A percentile compares a stretch with the other conserved stretches of the same genome.
phyloP scores from a whole-genome alignment of 2,329 filamentous ascomycete genomes.

The Ophiocordyceps australis region DNA sequence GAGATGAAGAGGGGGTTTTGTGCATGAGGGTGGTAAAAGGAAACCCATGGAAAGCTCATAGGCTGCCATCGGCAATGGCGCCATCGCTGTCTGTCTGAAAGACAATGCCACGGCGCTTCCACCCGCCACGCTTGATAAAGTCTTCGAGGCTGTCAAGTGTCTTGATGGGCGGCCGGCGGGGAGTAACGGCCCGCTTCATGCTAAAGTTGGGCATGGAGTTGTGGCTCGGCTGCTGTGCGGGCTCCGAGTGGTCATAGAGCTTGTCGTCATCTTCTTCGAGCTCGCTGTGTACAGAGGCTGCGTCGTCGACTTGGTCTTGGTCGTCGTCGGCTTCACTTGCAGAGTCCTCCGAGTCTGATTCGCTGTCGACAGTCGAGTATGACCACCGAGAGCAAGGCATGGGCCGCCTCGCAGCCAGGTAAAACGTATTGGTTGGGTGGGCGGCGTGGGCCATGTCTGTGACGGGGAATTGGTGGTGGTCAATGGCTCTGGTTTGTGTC shows the following conservation, averaged over 20 bases:
- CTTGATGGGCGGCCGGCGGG: slow-evolving; percentile 17
- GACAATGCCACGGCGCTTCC: slow-evolving; percentile 23
- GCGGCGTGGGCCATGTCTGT: too few relatives aligned
- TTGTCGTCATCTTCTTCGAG: slow-evolving; percentile 6
- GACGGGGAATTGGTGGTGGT: too few relatives aligned
- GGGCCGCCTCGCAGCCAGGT: slow-evolving; percentile 10
- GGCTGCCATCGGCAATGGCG: too few relatives aligned
- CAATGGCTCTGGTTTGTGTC: too few relatives aligned
- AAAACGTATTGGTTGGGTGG: too few relatives aligned
- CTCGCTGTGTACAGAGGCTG: slow-evolving; percentile 6
- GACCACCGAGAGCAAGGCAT: slow-evolving; percentile 21
- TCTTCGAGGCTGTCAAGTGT: slow-evolving; percentile 20
- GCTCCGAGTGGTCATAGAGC: slow-evolving; percentile 7
- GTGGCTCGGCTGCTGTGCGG: slow-evolving; percentile 7
- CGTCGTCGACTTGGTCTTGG: slow-evolving; percentile 2
- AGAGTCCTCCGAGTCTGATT: too few relatives aligned
- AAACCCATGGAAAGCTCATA: too few relatives aligned
- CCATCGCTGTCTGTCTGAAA: slow-evolving; percentile 7
- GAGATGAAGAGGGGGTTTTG: too few relatives aligned
- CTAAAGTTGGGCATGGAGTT: slow-evolving; percentile 15
- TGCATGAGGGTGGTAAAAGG: too few relatives aligned
- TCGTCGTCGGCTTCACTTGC: slow-evolving; percentile 5
- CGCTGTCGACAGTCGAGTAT: slow-evolving; percentile 14
- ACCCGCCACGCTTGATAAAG: slow-evolving; percentile 22
- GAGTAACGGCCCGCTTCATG: slow-evolving; percentile 10